A percentile compares a stretch with the other conserved stretches of the same genome.
These are phyloP conservation scores for Nemania serpens DNA, from an alignment of 2,329 filamentous ascomycete genomes.

Conservation along the genomic window DNA sequence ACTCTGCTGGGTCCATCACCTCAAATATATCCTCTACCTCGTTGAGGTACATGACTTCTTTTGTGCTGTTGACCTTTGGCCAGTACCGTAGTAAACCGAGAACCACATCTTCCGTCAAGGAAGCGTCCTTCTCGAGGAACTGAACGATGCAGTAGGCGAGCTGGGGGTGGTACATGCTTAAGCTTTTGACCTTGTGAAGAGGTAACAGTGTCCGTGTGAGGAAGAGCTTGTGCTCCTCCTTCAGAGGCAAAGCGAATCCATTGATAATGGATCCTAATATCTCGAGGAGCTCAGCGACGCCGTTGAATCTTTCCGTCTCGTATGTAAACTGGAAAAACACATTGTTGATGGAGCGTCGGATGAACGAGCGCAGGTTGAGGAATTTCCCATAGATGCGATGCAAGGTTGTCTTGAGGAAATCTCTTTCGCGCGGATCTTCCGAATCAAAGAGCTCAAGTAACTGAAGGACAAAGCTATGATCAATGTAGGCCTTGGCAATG, in stretches of 20 bases:
- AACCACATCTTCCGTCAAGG: constrained; percentile 96
- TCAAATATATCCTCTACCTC: constrained; percentile 99
- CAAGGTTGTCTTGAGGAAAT: constrained; percentile 97
- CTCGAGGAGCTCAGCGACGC: constrained; percentile 93
- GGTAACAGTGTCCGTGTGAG: constrained; percentile 90
- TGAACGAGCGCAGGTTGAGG: constrained; percentile 94
- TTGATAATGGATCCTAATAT: constrained; percentile 99
- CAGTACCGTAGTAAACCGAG: constrained; percentile 93
- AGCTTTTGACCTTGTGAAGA: constrained; percentile 95
- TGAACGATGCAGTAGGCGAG: constrained; percentile 98
- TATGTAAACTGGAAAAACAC: constrained; percentile 99
- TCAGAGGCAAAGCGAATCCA: constrained; percentile 92
- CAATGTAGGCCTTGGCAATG: constrained; percentile 97
- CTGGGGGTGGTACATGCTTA: constrained; percentile 99
- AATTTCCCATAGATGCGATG: constrained; percentile 99
- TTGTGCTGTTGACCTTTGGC: constrained; percentile 99
- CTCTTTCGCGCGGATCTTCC: constrained; percentile 92
- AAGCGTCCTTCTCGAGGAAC: constrained; percentile 96
- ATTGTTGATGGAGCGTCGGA: constrained; percentile 98
- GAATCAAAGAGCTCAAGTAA: constrained; percentile 98
- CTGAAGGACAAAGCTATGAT: constrained; percentile 95
- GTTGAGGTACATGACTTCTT: constrained; percentile 99
- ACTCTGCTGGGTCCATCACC: constrained; percentile 98
- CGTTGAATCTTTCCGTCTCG: constrained; percentile 97
- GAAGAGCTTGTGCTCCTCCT: constrained; percentile 99